A percentile compares a stretch with the other conserved stretches of the same genome.
Conservation (phyloP, 2,329 filamentous ascomycete species). For the Emergomyces africanus region DNA sequence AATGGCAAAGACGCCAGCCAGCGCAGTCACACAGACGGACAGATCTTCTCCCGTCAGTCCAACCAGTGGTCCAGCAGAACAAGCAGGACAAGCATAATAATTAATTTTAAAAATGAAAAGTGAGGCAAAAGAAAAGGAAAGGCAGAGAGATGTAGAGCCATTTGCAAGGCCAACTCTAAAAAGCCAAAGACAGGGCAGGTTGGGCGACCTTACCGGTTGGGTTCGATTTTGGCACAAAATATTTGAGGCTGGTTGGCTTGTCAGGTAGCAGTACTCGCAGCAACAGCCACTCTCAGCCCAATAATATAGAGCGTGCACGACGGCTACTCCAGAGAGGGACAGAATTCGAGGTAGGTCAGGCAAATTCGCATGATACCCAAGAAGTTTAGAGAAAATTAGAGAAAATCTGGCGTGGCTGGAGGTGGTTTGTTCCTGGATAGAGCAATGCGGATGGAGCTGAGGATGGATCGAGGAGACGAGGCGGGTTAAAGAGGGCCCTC, state of each 20-base stretch:
- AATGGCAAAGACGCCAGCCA: neutral
- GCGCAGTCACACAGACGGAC: neutral
- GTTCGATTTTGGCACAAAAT: neutral
- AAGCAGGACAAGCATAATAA: neutral
- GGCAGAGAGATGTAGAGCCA: neutral
- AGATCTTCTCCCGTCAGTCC: neutral
- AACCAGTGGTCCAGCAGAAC: neutral
- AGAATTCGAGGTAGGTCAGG: neutral
- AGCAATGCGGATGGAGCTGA: neutral
- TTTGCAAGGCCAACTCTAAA: neutral
- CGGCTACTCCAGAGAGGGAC: neutral
- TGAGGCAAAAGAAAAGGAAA: slow-evolving; percentile 2
- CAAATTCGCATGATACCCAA: neutral
- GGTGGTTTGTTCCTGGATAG: neutral
- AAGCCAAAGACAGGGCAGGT: neutral
- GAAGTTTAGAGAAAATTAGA: neutral
- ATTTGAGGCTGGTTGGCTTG: slow-evolving; percentile 1
- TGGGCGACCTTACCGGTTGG: neutral
- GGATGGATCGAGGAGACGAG: neutral
- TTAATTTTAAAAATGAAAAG: neutral
- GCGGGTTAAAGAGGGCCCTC: neutral
- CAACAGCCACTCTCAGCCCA: slow-evolving; percentile 1
- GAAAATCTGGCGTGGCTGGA: neutral
- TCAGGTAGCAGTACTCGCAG: slow-evolving; percentile 3
- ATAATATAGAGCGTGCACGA: neutral